These are phyloP conservation scores for Colletotrichum sublineola DNA, from an alignment of 2,329 filamentous ascomycete species.

Conservation along the genomic window DNA sequence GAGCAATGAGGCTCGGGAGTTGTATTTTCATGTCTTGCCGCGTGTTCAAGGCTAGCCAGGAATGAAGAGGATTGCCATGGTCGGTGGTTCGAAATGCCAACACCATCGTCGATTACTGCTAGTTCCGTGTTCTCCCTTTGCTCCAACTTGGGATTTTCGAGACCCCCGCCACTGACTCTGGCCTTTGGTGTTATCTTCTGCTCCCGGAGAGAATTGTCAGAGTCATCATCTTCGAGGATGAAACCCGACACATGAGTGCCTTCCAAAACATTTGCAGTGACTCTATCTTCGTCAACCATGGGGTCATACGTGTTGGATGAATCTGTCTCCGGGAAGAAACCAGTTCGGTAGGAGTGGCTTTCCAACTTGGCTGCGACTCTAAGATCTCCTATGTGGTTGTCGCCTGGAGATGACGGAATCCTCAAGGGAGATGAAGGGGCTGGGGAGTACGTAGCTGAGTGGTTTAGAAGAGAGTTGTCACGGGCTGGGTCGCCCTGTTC, in stretches of 20 bases:
- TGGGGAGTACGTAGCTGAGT: not conserved
- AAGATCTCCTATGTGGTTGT: not conserved
- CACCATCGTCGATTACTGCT: not conserved
- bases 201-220: not conserved
- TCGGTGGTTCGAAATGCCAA: no score
- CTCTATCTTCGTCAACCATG: not conserved
- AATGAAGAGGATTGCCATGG: not conserved
- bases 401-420: constrained; percentile 2
- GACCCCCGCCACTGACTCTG: not conserved
- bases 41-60: not conserved
- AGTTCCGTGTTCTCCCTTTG: not conserved
- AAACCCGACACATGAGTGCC: constrained; percentile 16
- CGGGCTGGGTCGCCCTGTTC: not conserved
- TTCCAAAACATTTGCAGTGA: not conserved
- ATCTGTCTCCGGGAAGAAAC: constrained; percentile 7
- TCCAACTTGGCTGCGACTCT: constrained; percentile 14
- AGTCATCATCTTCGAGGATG: constrained; percentile 21
- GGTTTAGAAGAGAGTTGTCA: not conserved
- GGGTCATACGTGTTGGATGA: no score
- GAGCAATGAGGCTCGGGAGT: not conserved
- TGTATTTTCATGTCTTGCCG: not conserved
- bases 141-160: not conserved
- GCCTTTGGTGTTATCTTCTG: not conserved
- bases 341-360: constrained; percentile 2
- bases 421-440: constrained; percentile 1